Evolutionary conservation across 129 eudicot species (phyloP), one percentile per base, ranked within the genome.

Genomic region (Flaveria bidentis): DNA sequence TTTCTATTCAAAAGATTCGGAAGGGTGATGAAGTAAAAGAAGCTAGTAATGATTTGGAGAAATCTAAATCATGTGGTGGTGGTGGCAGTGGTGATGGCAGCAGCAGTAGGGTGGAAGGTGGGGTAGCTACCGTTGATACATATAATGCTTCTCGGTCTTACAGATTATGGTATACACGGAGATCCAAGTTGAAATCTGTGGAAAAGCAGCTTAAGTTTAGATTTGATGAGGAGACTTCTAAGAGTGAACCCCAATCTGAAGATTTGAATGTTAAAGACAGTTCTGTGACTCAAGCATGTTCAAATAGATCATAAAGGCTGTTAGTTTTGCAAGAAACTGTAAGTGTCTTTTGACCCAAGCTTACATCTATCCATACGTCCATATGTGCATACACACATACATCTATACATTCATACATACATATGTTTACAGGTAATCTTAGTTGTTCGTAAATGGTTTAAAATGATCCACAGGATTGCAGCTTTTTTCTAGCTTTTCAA

Each of bases 181-280:
- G 85, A 49, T 86, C 91, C 18, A 64, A 68, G 33, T 23, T 67
- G 46, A 93, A 88, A 81, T 88, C 88, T 33, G 87, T 93, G 51
- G 98, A 88, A 81, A 93, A 88, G 83, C 91, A 88, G 71, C 93
- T 93, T 14, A 89, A 93, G 78, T 93, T 90, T 76, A 73, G 91
- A 82, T 67, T 70, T 8, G 87, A 72, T 71, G 79, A 76, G 71
- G 89, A 82, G 81, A 44, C 42, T 61, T 60, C 70, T 67, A 80
- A 73, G 71, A 71, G 64, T 63, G 81, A 73, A 58, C n/a, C 71
- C 0, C 81, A 69, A 67, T 23, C 90, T 47, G 79, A 69, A 39
- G 81, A 81, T 60, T 72, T 78, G 65, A 69, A 42, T 41, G 80
- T 78, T 58, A 83, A 57, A 58, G 89, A 67, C n/a, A 76, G 86